A percentile compares a stretch with the other conserved stretches of the same genome.
These are phyloP conservation scores for Diplocarpon rosae DNA, from an alignment of 2,329 filamentous ascomycete genomes.

Conservation along the genomic window DNA sequence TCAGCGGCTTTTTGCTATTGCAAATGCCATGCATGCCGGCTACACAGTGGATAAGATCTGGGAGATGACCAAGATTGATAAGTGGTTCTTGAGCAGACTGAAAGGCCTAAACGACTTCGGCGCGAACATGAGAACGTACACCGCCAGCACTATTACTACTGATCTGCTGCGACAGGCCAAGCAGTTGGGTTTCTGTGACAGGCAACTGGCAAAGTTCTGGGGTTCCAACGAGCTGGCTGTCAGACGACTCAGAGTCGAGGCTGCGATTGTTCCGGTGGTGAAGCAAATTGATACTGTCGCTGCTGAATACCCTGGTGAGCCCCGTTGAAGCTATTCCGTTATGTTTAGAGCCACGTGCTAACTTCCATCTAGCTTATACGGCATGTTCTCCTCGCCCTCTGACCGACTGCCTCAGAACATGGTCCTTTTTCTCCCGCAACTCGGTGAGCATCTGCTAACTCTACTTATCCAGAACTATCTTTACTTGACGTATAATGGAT, in stretches of 20 bases:
- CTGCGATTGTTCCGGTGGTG: slow-evolving; percentile 76
- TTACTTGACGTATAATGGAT: slow-evolving; percentile 90
- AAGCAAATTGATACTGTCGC: slow-evolving; percentile 99
- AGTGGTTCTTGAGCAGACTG: slow-evolving; percentile 91
- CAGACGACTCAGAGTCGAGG: slow-evolving; percentile 71
- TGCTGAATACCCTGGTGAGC: slow-evolving; percentile 74
- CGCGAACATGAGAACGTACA: slow-evolving; percentile 62
- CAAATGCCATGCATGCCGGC: slow-evolving; percentile 90
- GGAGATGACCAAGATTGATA: slow-evolving; percentile 97
- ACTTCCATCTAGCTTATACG: not conserved
- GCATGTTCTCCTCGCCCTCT: too few relatives aligned
- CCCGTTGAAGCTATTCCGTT: too few relatives aligned
- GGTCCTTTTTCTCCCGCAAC: too few relatives aligned
- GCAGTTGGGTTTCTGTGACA: slow-evolving; percentile 86
- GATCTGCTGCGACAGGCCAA: slow-evolving; percentile 73
- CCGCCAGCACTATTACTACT: slow-evolving; percentile 51
- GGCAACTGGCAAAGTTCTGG: slow-evolving; percentile 89
- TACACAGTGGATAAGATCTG: slow-evolving; percentile 96
- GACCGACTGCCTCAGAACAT: too few relatives aligned
- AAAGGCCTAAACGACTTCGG: slow-evolving; percentile 86
- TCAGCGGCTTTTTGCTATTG: slow-evolving; percentile 92
- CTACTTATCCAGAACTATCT: not conserved
- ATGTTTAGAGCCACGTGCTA: too few relatives aligned
- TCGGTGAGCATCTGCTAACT: not conserved
- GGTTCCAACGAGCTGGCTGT: slow-evolving; percentile 89